Conservation (phyloP, 805 yeast species). For the Lipomyces mesembrius region DNA sequence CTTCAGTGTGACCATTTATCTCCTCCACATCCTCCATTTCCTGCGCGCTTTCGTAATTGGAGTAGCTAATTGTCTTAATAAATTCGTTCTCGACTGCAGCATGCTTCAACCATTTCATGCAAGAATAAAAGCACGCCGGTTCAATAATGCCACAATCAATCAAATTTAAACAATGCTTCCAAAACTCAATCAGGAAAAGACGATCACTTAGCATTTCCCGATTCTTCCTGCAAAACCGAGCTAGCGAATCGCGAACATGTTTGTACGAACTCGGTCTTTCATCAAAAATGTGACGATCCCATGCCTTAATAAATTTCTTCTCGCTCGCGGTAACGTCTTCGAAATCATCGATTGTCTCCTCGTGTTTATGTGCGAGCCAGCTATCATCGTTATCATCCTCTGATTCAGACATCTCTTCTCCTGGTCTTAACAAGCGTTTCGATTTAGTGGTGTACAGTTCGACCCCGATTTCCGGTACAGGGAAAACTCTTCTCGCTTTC, state of each 20-base stretch:
- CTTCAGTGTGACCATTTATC: neutral
- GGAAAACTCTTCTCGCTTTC: constrained; percentile 23
- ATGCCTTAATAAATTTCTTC: constrained; percentile 29
- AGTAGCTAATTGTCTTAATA: neutral
- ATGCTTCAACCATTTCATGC: constrained; percentile 29
- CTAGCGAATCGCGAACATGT: constrained; percentile 30
- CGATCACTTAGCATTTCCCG: constrained; percentile 14
- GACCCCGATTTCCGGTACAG: constrained; percentile 24
- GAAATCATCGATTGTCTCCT: constrained; percentile 35
- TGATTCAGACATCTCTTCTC: constrained; percentile 32
- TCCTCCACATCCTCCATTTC: neutral
- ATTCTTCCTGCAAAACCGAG: constrained; percentile 28
- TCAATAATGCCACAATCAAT: constrained; percentile 30
- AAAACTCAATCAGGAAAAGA: constrained; percentile 22
- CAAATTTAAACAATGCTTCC: constrained; percentile 34
- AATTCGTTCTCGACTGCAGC: constrained; percentile 11
- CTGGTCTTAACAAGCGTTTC: constrained; percentile 21
- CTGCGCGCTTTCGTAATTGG: neutral
- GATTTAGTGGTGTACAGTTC: constrained; percentile 29
- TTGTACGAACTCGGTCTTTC: constrained; percentile 32
- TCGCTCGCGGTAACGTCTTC: constrained; percentile 32
- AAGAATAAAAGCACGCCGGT: constrained; percentile 31
- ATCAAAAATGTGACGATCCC: constrained; percentile 35
- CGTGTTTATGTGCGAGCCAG: constrained; percentile 32
- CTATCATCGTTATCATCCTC: constrained; percentile 33